phyloP scores from a whole-genome alignment of 2,329 filamentous ascomycete species.

The Bipolaris cookei region DNA sequence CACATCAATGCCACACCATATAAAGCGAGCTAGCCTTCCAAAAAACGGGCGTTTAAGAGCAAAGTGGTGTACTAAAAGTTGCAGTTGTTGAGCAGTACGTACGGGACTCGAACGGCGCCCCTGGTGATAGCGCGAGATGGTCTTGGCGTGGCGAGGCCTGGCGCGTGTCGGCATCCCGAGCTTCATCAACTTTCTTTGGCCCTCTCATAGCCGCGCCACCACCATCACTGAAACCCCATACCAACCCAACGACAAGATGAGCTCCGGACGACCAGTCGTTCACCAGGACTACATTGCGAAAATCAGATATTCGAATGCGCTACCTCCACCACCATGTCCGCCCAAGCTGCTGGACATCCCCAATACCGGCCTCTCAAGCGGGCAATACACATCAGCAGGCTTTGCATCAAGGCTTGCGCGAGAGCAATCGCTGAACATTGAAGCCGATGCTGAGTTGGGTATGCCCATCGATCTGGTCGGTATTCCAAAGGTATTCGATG shows the following conservation, averaged over 20 bases:
- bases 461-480: slow-evolving; percentile 97
- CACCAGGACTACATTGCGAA: slow-evolving; percentile 98
- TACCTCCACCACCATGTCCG: slow-evolving; percentile 90
- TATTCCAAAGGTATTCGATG: slow-evolving; percentile 92
- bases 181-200: slow-evolving; percentile 39
- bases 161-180: slow-evolving; percentile 35
- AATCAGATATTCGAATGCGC: slow-evolving; percentile 92
- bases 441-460: slow-evolving; percentile 95
- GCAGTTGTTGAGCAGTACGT: neutral
- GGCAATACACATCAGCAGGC: slow-evolving; percentile 86
- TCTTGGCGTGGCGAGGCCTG: slow-evolving; percentile 31
- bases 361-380: slow-evolving; percentile 84
- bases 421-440: slow-evolving; percentile 93
- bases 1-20: neutral
- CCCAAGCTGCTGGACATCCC: slow-evolving; percentile 97
- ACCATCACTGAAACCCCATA: slow-evolving; percentile 15
- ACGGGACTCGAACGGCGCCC: neutral
- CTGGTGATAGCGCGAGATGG: slow-evolving; percentile 8
- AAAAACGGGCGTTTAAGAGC: neutral
- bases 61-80: neutral
- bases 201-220: slow-evolving; percentile 3
- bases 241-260: slow-evolving; percentile 27
- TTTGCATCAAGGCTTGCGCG: slow-evolving; percentile 89
- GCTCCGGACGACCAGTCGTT: slow-evolving; percentile 50
- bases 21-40: neutral